These are phyloP conservation scores for Moesziomyces antarcticus DNA, from an alignment of 1,284 basidiomycete species.

Conservation along the genomic window DNA sequence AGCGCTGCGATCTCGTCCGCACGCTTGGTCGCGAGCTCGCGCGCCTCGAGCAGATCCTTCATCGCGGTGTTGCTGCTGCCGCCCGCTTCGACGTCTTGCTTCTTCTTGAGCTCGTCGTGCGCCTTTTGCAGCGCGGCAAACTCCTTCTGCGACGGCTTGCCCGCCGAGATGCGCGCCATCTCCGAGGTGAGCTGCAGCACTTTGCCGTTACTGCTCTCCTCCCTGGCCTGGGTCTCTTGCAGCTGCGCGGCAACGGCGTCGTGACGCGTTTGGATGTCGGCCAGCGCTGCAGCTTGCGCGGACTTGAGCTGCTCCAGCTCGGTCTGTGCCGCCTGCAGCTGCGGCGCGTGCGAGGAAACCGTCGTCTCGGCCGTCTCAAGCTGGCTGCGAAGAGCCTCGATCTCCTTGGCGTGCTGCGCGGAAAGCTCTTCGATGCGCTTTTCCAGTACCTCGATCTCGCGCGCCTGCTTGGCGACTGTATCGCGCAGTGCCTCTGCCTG, in stretches of 20 bases:
- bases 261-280: slow-evolving; percentile 16
- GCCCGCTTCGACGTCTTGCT: slow-evolving; percentile 16
- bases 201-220: slow-evolving; percentile 28
- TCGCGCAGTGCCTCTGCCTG: slow-evolving; percentile 55
- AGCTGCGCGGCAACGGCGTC: slow-evolving; percentile 18
- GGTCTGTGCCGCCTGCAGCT: slow-evolving; percentile 15
- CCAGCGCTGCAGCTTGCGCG: slow-evolving; percentile 17
- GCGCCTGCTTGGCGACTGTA: slow-evolving; percentile 37
- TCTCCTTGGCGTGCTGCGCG: slow-evolving; percentile 2
- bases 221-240: slow-evolving; percentile 9
- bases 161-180: slow-evolving; percentile 29
- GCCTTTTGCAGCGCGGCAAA: slow-evolving; percentile 30
- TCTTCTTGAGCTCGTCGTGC: slow-evolving; percentile 41
- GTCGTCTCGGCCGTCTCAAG: slow-evolving; percentile 15
- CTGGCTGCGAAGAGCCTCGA: slow-evolving; percentile 9
- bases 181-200: slow-evolving; percentile 36
- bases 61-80: slow-evolving; percentile 9
- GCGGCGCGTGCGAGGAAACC: slow-evolving; percentile 6
- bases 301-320: slow-evolving; percentile 34
- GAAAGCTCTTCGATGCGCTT: slow-evolving; percentile 47
- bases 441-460: slow-evolving; percentile 48
- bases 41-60: slow-evolving; percentile 28
- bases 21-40: slow-evolving; percentile 10
- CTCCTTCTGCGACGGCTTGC: slow-evolving; percentile 25
- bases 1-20: slow-evolving; percentile 23